Evolutionary conservation across 2,329 filamentous ascomycete genomes (phyloP), one percentile per base, ranked within the genome.

Genomic region (Shiraia sp.): DNA sequence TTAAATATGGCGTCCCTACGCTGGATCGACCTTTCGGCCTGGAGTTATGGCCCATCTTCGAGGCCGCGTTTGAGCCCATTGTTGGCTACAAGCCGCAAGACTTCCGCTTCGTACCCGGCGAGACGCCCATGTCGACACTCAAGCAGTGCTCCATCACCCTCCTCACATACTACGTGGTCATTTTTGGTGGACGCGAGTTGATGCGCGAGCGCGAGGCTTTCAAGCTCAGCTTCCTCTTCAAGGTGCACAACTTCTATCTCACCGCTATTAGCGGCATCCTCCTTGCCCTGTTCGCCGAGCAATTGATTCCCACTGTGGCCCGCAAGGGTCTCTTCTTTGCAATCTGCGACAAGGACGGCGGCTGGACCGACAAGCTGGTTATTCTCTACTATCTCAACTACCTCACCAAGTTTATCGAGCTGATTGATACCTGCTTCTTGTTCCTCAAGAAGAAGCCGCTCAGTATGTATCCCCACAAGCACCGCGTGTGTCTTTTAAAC

Each of bases 371-470:
- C 72, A 88, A 87, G 59, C 76, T 99, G 63, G 90, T 97, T 53
- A 86, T 95, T 56, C 79, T 99, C 55, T 99, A 99, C 83, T 99
- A 97, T 72, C 81, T 97, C 69, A 97, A 95, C 79, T 97, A 97
- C 78, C 82, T 96, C 40, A 97, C 91, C 75, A 97, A 97, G 75
- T 97, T 96, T 74, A 82, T 96, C 57, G 92, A 97, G 75, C 80
- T 97, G 55, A 77, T 97, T 60, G 92, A 97, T 74, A 97, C 92
- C 46, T 85, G 92, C 70, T 97, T 97, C 81, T 79, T 97, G 42
- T 93, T 96, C 78, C 83, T 97, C 72, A 97, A 97, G 86, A 97
- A 97, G 86, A 97, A 97, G 86, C 92, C 92, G 40, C 76, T 96
- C 70, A 96, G 83, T 86, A 79, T 55, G 80, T 31, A 17, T 34